phyloP scores from a whole-genome alignment of 1,284 basidiomycete species.

The Chalciporus sp. region DNA sequence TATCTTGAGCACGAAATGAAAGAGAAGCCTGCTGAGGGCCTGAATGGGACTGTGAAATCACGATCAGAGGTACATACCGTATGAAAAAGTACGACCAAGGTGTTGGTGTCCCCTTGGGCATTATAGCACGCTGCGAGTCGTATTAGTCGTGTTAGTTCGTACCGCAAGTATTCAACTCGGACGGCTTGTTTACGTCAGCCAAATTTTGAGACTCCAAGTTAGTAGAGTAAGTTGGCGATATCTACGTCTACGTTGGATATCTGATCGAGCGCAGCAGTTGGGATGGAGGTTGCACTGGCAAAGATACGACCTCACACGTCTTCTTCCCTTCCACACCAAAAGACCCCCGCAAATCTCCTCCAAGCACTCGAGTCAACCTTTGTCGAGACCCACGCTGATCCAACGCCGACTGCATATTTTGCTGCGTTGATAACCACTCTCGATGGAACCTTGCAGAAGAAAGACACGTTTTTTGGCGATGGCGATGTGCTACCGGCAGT shows the following conservation, averaged over 20 bases:
- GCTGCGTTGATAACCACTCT: slow-evolving; percentile 82
- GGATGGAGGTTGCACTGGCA: slow-evolving; percentile 66
- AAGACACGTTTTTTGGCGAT: slow-evolving; percentile 64
- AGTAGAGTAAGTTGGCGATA: not conserved
- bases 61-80: slow-evolving; percentile 42
- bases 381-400: slow-evolving; percentile 72
- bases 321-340: slow-evolving; percentile 85
- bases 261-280: not conserved
- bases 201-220: no score
- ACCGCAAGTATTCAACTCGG: no score
- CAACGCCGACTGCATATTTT: slow-evolving; percentile 85
- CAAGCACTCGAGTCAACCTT: slow-evolving; percentile 90
- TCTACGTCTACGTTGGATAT: not conserved
- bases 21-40: slow-evolving; percentile 53
- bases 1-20: slow-evolving; percentile 80
- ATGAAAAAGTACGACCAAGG: slow-evolving; percentile 72
- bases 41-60: slow-evolving; percentile 3
- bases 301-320: slow-evolving; percentile 90
- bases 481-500: slow-evolving; percentile 86
- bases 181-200: slow-evolving; percentile 2
- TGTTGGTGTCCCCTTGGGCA: slow-evolving; percentile 51
- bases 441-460: slow-evolving; percentile 70
- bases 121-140: slow-evolving; percentile 20
- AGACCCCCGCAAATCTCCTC: slow-evolving; percentile 88
- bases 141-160: slow-evolving; percentile 3